Conservation (phyloP, 371 early-diverging fungal genomes). For the Actinomortierella wolfii region DNA sequence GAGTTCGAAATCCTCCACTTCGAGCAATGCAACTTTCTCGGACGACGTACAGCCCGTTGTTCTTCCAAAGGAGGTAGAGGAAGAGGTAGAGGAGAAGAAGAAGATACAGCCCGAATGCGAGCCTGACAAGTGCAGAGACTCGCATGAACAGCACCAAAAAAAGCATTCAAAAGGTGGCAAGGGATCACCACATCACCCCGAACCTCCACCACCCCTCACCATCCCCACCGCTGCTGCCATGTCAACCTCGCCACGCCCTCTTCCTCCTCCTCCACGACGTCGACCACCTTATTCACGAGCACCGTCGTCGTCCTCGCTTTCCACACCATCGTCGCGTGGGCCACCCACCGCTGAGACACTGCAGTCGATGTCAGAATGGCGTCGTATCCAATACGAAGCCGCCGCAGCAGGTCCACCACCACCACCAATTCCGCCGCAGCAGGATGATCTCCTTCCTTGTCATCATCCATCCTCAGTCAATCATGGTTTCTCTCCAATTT, state of each 20-base stretch:
- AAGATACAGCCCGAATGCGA: not conserved
- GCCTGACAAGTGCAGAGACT: too few species aligned
- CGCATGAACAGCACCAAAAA: too few species aligned
- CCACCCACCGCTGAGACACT: constrained; percentile 18
- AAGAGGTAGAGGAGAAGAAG: not conserved
- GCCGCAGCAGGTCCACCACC: constrained; percentile 30
- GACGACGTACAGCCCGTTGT: too few species aligned
- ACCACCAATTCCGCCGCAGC: constrained; percentile 11
- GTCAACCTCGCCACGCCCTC: not conserved
- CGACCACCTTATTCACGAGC: not conserved
- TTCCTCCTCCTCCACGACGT: not conserved
- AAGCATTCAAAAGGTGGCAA: too few species aligned
- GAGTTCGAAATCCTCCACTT: constrained; percentile 8
- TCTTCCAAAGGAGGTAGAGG: too few species aligned
- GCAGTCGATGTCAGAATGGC: constrained; percentile 34
- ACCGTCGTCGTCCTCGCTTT: constrained; percentile 1
- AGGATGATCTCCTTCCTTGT: constrained; percentile 7
- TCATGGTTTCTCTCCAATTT: too few species aligned
- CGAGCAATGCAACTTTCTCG: too few species aligned
- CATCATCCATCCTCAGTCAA: not conserved
- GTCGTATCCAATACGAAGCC: constrained; percentile 37
- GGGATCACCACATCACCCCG: not conserved
- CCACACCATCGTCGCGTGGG: constrained; percentile 4
- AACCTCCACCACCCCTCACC: constrained; percentile 15
- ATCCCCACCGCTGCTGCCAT: constrained; percentile 9